Conservation (phyloP, 2,329 filamentous ascomycete genomes). For the Aureobasidium mangrovei region DNA sequence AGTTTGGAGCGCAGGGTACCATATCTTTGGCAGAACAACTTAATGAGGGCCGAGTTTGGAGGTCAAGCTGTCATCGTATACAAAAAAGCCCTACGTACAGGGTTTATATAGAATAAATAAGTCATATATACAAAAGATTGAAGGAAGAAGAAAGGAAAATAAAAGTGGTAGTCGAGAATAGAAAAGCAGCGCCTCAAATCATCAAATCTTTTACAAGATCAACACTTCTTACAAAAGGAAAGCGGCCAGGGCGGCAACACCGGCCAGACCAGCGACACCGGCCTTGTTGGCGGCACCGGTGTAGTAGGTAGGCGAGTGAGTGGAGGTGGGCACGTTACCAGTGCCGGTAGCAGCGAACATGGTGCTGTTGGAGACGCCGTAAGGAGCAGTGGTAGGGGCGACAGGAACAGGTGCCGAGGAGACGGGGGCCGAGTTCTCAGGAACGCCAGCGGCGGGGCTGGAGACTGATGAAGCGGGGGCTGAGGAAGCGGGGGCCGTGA, state of each 20-base stretch:
- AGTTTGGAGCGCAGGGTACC: not conserved
- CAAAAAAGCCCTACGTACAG: not conserved
- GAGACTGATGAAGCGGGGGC: slow-evolving; percentile 4
- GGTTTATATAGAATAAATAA: not conserved
- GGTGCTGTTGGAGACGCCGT: slow-evolving; percentile 5
- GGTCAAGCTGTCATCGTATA: slow-evolving; percentile 1
- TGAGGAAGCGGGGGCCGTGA: slow-evolving; percentile 7
- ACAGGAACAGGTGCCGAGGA: slow-evolving; percentile 9
- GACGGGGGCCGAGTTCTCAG: slow-evolving; percentile 9
- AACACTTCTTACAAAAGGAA: slow-evolving; percentile 11
- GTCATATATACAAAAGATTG: slow-evolving; percentile 10
- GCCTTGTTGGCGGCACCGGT: slow-evolving; percentile 14
- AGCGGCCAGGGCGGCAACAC: slow-evolving; percentile 10
- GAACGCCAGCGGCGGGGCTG: not conserved
- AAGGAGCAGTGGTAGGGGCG: slow-evolving; percentile 14
- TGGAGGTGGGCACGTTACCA: slow-evolving; percentile 6
- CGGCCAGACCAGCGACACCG: slow-evolving; percentile 6
- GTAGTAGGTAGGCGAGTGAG: not conserved
- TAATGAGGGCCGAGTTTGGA: not conserved
- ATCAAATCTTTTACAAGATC: not conserved
- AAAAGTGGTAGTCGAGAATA: not conserved
- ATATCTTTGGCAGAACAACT: not conserved
- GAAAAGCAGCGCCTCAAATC: slow-evolving; percentile 6
- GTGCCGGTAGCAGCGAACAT: slow-evolving; percentile 8
- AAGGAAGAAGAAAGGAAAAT: not conserved